Base-by-base conservation (phyloP, 352 stramenopile species). In the Globisporangium yorkense region DNA sequence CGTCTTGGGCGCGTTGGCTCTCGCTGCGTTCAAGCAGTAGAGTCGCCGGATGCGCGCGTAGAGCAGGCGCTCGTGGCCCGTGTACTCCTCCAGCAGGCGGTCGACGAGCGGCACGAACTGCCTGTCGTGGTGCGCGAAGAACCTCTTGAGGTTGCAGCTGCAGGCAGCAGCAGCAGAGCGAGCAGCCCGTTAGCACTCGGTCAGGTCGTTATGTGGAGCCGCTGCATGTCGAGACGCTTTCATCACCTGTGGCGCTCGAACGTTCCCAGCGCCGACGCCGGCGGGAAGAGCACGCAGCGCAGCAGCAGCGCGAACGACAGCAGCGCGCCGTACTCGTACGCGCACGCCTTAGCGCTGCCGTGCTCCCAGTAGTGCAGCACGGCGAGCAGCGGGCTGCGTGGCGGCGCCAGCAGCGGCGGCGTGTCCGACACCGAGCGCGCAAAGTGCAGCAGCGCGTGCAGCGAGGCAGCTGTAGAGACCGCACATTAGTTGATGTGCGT, bases 1-100 rank as follows among this genome's bases (percentile, higher is more conserved):
- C 5, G 16, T 49, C 18, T 21, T 46, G 20, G 56, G 54, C 5
- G 44, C 7, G 6, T 27, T 18, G 29, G 7, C 24, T 41, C 12
- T 7, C 16, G 9, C 13, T 44, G 49, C 18, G 18, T 16, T 20
- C 12, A 18, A 7, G 13, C 49, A 54, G 60, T 87, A 84, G 45
- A 78, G 72, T 9, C 69, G 66, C 2, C 72, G 70, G 31, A 87
- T 62, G 40, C 72, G 63, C 21, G 70, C 67, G 47, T 84, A 84
- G 20, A 87, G 71, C 46, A 85, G 54, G 0, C 68, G 64, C 48
- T 87, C 77, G 58, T 87, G 77, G 33, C 77, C 77, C 5, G 67
- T 62, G 62, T 84, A 83, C 50, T 83, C 74, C 31, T 76, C 67
- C 27, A 84, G 53, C 44, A 87, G 44, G 10, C 57, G 51, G 29